Evolutionary conservation across 805 yeast genomes (phyloP), one percentile per base, ranked within the genome.

Genomic region (Scheffersomyces amazonensis): DNA sequence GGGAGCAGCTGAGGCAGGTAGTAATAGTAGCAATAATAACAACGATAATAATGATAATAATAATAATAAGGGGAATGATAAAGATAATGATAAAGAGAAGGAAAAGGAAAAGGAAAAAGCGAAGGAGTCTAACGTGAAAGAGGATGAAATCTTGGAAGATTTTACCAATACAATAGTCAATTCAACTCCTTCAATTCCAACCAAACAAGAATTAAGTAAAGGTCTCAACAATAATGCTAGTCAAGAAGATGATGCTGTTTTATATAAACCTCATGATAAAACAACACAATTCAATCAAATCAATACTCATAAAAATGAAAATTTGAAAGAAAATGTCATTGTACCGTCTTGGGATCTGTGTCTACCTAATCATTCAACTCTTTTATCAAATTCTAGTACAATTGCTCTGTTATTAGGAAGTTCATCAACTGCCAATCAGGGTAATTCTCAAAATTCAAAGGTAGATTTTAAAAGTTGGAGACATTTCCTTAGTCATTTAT

Each of bases 271-370:
- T 5, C 75, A 69, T 39, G 58, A 61, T 35, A 58, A 65, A 35
- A 55, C 72, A 5, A 49, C 56, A 22, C 67, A 69, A 40, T 69
- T 69, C 52, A 57, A 52, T 39, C 58, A 66, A 41, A 66, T 69
- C 43, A 66, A 69, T 44, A 69, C 73, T 6, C 75, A 67, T 48
- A 66, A 64, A 42, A 69, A 68, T 49, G 73, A 69, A 43, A 66
- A 69, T 50, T 46, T 69, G 28, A 45, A 43, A 27, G 71, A 65
- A 35, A 69, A 69, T 44, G 46, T 59, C 9, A 64, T 69, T 36
- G 73, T 69, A 10, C 75, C 75, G 10, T 58, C 57, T 35, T 69
- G 75, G 75, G 48, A 60, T 22, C 43, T 43, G 29, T 69, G 75
- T 42, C 51, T 69, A 18, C 67, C 69, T 9, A 67, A 56, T 34